Conservation (phyloP, 2,329 filamentous ascomycete species). For the Aspergillus brasiliensis region DNA sequence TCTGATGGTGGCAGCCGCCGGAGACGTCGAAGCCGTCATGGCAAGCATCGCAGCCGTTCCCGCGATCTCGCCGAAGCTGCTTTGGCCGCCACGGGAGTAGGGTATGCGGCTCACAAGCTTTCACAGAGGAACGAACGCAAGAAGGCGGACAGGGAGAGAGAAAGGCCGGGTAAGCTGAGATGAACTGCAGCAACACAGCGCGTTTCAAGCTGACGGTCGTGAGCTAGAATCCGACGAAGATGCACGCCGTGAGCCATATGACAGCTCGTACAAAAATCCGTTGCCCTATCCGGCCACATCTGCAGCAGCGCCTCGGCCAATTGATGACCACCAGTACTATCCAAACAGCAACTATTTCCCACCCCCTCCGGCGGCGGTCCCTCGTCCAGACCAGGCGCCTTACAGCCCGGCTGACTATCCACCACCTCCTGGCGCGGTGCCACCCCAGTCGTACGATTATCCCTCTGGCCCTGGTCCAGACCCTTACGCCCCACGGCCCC, state of each 20-base stretch:
- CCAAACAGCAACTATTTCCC: constrained; percentile 46
- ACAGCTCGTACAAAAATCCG: constrained; percentile 42
- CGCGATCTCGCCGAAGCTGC: constrained; percentile 55
- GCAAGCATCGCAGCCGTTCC: constrained; percentile 44
- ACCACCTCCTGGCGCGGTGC: constrained; percentile 44
- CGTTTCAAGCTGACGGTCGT: constrained; percentile 14
- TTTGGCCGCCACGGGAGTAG: constrained; percentile 60
- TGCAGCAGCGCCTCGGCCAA: constrained; percentile 32
- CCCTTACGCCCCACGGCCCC: constrained; percentile 41
- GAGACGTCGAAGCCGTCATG: constrained; percentile 32
- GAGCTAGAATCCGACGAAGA: constrained; percentile 34
- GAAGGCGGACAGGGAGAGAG: constrained; percentile 54
- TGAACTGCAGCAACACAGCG: not conserved
- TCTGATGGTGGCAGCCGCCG: constrained; percentile 39
- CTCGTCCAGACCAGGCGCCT: constrained; percentile 28
- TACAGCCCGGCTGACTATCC: constrained; percentile 46
- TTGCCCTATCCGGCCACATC: constrained; percentile 42
- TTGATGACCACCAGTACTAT: constrained; percentile 42
- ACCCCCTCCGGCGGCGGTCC: constrained; percentile 42
- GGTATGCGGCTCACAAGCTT: constrained; percentile 60
- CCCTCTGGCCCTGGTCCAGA: constrained; percentile 38
- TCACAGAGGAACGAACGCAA: constrained; percentile 59
- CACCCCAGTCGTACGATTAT: constrained; percentile 43
- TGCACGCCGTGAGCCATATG: constrained; percentile 40
- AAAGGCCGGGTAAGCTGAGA: constrained; percentile 46